Evolutionary conservation across 495 filamentous ascomycete genomes (phyloP).

Genomic region (Massariosphaeria phaeospora): DNA sequence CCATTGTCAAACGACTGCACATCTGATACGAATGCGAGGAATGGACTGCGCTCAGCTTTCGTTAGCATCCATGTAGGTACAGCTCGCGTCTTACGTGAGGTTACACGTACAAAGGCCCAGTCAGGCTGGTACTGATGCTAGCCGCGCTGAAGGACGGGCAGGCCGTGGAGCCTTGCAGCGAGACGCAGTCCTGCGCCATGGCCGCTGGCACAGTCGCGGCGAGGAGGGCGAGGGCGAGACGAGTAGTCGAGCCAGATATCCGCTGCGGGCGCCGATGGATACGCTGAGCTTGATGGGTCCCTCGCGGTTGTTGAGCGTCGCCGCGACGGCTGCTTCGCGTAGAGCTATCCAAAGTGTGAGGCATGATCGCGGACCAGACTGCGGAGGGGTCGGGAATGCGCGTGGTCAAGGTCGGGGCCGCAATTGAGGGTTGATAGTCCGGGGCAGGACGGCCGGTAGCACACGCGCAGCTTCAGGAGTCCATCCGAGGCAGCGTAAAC

Average conservation of each 20-base stretch:
- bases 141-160: constrained; percentile 81
- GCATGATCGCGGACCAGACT: neutral
- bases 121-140: constrained; percentile 70
- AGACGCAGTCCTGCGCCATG: constrained; percentile 58
- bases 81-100: constrained; percentile 21
- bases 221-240: constrained; percentile 26
- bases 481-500: constrained; percentile 24
- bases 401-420: constrained; percentile 6
- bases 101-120: constrained; percentile 68
- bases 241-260: constrained; percentile 4
- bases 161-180: constrained; percentile 68
- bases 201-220: constrained; percentile 28
- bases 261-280: constrained; percentile 12
- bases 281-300: constrained; percentile 14
- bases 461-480: constrained; percentile 25
- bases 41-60: constrained; percentile 57
- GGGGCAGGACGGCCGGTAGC: constrained; percentile 8
- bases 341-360: constrained; percentile 5
- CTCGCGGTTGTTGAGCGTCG: neutral
- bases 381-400: neutral
- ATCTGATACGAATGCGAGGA: constrained; percentile 74
- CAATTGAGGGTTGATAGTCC: constrained; percentile 15
- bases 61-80: constrained; percentile 25
- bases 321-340: neutral
- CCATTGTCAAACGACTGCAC: constrained; percentile 72